phyloP scores from a whole-genome alignment of 2,329 filamentous ascomycete species.

The Huntiella savannae region DNA sequence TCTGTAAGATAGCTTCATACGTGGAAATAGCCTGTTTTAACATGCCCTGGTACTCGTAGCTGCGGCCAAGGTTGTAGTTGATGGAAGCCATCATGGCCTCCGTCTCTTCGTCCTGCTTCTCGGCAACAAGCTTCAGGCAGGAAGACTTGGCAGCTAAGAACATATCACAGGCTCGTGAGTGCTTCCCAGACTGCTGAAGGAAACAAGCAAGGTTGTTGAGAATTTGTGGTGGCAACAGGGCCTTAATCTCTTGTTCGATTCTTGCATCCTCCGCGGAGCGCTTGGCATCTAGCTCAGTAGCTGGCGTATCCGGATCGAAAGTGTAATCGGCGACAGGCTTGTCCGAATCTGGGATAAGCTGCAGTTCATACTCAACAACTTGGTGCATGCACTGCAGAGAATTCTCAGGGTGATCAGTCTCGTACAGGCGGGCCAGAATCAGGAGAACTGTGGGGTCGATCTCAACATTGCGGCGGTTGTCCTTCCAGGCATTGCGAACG shows the following conservation, averaged over 20 bases:
- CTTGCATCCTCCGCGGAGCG: constrained; percentile 32
- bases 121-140: constrained; percentile 52
- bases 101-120: constrained; percentile 59
- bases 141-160: constrained; percentile 85
- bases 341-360: constrained; percentile 42
- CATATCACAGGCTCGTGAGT: constrained; percentile 59
- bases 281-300: constrained; percentile 2
- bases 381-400: constrained; percentile 81
- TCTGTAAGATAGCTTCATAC: constrained; percentile 67
- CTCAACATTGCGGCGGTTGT: constrained; percentile 63
- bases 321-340: constrained; percentile 19
- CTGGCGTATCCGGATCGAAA: not conserved
- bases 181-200: constrained; percentile 72
- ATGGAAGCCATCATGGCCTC: constrained; percentile 90
- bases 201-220: constrained; percentile 97
- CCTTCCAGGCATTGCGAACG: constrained; percentile 79
- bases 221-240: constrained; percentile 69
- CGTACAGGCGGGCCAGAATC: constrained; percentile 82
- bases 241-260: constrained; percentile 44
- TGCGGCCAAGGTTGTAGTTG: constrained; percentile 86
- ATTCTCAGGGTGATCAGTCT: constrained; percentile 69
- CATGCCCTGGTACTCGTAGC: constrained; percentile 71
- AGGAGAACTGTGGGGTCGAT: constrained; percentile 77
- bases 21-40: constrained; percentile 70
- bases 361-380: constrained; percentile 76